Evolutionary conservation across 148 eudicot genomes (phyloP).

Genomic region (Drosera capensis): DNA sequence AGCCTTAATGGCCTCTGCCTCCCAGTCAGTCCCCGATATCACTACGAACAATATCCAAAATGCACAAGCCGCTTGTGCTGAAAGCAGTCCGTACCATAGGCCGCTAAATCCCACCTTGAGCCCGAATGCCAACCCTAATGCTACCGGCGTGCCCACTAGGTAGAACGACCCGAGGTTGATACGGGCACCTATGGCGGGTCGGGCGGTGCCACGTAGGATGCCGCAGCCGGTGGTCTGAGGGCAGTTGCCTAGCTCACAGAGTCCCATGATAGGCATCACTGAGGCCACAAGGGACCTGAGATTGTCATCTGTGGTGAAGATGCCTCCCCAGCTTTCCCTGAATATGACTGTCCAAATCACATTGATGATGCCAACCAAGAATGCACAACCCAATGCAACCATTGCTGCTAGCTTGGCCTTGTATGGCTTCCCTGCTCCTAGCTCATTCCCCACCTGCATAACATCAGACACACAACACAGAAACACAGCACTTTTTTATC

Average conservation of each 20-base stretch:
- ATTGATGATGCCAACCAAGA: slow-evolving; percentile 46
- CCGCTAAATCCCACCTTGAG: slow-evolving; percentile 55
- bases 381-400: slow-evolving; percentile 74
- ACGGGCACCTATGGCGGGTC: slow-evolving; percentile 76
- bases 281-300: slow-evolving; percentile 55
- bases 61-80: slow-evolving; percentile 76
- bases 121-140: slow-evolving; percentile 66
- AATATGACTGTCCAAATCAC: slow-evolving; percentile 59
- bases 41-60: slow-evolving; percentile 42
- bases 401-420: slow-evolving; percentile 76
- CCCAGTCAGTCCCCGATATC: slow-evolving; percentile 66
- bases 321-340: slow-evolving; percentile 50
- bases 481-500: no score
- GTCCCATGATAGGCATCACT: slow-evolving; percentile 79
- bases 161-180: slow-evolving; percentile 79
- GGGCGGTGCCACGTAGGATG: slow-evolving; percentile 71
- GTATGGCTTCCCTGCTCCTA: slow-evolving; percentile 87
- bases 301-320: slow-evolving; percentile 54
- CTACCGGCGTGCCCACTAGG: slow-evolving; percentile 80
- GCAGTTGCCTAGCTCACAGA: slow-evolving; percentile 92
- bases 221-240: slow-evolving; percentile 98
- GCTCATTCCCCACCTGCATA: slow-evolving; percentile 80
- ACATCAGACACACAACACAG: slow-evolving; percentile 4
- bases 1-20: slow-evolving; percentile 55
- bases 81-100: slow-evolving; percentile 72